These are phyloP conservation scores for Aspergillus felis DNA, from an alignment of 2,329 filamentous ascomycete genomes.

Conservation along the genomic window DNA sequence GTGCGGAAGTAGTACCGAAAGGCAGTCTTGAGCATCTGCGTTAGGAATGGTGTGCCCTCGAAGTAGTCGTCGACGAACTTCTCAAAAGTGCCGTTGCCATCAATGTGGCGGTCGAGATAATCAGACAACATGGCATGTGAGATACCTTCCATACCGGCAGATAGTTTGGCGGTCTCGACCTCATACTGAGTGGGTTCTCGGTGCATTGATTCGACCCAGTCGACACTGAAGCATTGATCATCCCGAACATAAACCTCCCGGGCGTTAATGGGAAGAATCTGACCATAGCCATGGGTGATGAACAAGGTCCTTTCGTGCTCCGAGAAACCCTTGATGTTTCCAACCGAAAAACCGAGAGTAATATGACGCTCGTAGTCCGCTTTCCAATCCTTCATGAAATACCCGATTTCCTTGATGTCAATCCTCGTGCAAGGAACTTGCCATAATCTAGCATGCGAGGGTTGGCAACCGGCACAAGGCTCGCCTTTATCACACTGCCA, in stretches of 20 bases:
- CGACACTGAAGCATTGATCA: conserved; percentile 85
- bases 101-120: conserved; percentile 93
- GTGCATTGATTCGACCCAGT: conserved; percentile 83
- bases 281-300: conserved; percentile 95
- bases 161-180: conserved; percentile 80
- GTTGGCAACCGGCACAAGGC: conserved; percentile 91
- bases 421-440: conserved; percentile 97
- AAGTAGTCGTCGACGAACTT: conserved; percentile 95
- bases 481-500: conserved; percentile 82
- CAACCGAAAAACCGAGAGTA: conserved; percentile 80
- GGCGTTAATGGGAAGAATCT: conserved; percentile 86
- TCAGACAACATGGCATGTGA: conserved; percentile 76
- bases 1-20: conserved; percentile 90
- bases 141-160: conserved; percentile 84
- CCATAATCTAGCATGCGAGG: conserved; percentile 92
- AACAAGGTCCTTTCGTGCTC: conserved; percentile 66
- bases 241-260: conserved; percentile 91
- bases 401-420: conserved; percentile 96
- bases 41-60: conserved; percentile 90
- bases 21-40: conserved; percentile 92
- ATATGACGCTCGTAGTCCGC: conserved; percentile 92
- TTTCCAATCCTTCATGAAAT: conserved; percentile 99
- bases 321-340: conserved; percentile 86
- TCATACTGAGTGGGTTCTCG: conserved; percentile 77
- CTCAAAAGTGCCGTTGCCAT: conserved; percentile 84